Base-by-base conservation (phyloP, 2,329 filamentous ascomycete species). In the Coleophoma cylindrospora region DNA sequence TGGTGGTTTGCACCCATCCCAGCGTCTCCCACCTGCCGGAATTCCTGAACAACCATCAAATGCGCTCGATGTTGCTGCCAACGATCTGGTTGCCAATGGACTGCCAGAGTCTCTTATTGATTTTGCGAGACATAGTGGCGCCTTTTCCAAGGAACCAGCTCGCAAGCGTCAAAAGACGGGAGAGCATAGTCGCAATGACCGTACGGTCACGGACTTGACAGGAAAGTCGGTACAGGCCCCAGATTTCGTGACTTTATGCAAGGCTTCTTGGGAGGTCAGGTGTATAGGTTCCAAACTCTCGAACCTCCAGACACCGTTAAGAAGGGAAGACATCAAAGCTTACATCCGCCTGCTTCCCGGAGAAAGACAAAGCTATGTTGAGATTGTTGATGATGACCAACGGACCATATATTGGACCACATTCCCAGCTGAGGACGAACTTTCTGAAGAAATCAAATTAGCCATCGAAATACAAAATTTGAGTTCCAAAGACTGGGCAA, bases 191-290 rank as follows among this genome's bases (percentile, higher is more conserved):
- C 14, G 47, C 22, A 27, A 10, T 34, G 45, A 41, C 10, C 1
- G 17, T 36, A 27, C 17, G 38, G n/a, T 21, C 19, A 21, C 10
- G 17, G 12, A n/a, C 17, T 45, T 34, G 49, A 51, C 44, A 22
- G 45, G 51, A 19, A 27, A 57, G 12, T 10, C 27, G 27, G 6
- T 10, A 27, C 27, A 27, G 2, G 27, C 2, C 9, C 27, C 27
- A 27, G 55, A 62, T 14, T 52, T 59, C 40, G 57, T 66, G 17
- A 34, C 59, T 37, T 62, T 65, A 8, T 59, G 60, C 9, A 49
- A 57, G 43, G 55, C 50, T 36, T 44, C 37, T 8, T 59, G 57
- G 56, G 56, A 60, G 13, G 52, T 64, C 14, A 45, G 52, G 43
- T 64, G 49, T 48, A 38, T 17, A 12, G 43, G 45, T 15, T 57